Base-by-base conservation (phyloP, 1,284 basidiomycete species). In the Puccinia horiana region DNA sequence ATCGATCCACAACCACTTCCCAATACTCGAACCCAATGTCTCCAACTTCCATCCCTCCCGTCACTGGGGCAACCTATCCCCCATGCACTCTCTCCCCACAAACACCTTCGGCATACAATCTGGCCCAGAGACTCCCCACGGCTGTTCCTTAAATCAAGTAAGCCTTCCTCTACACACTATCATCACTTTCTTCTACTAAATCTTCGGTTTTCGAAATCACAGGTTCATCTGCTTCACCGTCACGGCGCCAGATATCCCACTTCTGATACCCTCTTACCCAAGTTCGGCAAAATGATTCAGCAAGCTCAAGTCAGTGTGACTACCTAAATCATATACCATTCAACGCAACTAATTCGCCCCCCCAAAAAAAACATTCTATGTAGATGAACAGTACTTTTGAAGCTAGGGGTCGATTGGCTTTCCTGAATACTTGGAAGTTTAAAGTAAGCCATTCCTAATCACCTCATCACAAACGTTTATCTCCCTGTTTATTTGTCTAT, bases 201-300 rank as follows among this genome's bases (percentile, higher is more conserved):
- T 20, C 23, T 16, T 14, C n/a, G n/a, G 9, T 20, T 77, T 54
- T 20, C n/a, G 35, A 5, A 42, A 23, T 23, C 40, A 35, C 54
- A 80, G 78, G 35, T 80, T 32, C 78, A 80, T 70, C 29, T 80
- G 14, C 9, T 80, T 16, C 78, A 80, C 56, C 78, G 78, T 20
- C 78, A 80, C 72, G 78, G 78, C 35, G 78, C 67, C n/a, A 70
- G 78, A 32, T 80, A 80, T 49, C 78, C 78, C 18, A 80, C 78
- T 18, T 42, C 63, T 23, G 76, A 35, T 16, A 69, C 47, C 47
- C 49, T 49, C 47, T 23, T 69, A 26, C 44, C 65, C 37, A 16
- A 35, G 14, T 78, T 78, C 26, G 61, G 42, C 20, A 47, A 78
- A 69, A 29, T 42, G 3, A 72, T 80, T 40, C 35, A 54, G 40